Base-by-base conservation (phyloP, 2,329 filamentous ascomycete species). In the Talaromyces sp. region DNA sequence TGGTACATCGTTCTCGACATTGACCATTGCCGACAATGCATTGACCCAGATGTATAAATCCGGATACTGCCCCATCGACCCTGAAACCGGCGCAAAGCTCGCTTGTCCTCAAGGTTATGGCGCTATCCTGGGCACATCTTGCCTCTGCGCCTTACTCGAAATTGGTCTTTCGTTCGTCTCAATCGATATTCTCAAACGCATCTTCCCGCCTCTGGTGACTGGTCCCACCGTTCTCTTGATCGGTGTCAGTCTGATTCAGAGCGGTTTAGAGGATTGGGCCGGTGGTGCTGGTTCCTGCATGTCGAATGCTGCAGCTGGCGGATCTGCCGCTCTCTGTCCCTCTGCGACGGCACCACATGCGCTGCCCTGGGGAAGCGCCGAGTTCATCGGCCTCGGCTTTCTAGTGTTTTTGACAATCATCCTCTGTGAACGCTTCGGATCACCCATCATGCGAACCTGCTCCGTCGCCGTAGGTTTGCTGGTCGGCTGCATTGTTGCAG, bases 191-290 rank as follows among this genome's bases (percentile, higher is more conserved):
- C 78, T 90, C 37, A 85, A 87, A 70, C 84, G 81, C 67, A 81
- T 90, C 67, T 90, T 90, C 73, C 88, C 88, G 2, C 88, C 88
- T 3, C 79, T 90, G 10, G 87, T 90, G 52, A 90, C 89, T 0
- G 89, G 88, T 2, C 87, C 87, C 2, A 87, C 88, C 0, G 85
- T 90, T 45, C 81, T 88, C 67, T 81, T 90, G 37, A 90, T 91
- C 66, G 89, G 89, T 19, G 84, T 89, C 33, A 85, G 84, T 39
- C 80, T 90, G 19, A 85, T 91, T 67, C 73, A 82, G 57, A 85
- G 83, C 63, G 88, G 87, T 2, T 88, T 90, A 76, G 75, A 87
- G 69, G 84, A 89, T 70, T 90, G 88, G 89, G 88, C 86, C n/a
- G 88, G 89, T 61, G 87, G 87, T 19, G 83, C 81, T 33, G 86